A percentile compares a stretch with the other conserved stretches of the same genome.
Conservation (phyloP, 495 filamentous ascomycete species). For the Neurospora sp. region DNA sequence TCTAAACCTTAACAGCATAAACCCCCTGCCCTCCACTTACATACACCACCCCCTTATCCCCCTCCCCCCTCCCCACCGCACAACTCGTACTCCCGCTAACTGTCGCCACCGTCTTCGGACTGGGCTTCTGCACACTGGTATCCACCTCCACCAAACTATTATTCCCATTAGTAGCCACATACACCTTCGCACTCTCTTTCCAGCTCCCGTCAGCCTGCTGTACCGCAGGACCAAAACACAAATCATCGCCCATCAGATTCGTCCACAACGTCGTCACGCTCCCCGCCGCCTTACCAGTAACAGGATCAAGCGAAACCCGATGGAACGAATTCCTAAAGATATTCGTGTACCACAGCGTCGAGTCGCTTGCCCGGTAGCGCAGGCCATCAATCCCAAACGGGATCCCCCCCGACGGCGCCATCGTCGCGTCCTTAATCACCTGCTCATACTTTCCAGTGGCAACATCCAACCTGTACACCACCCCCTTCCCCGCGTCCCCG, state of each 20-base stretch:
- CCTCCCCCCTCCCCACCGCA: conserved; percentile 29
- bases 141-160: conserved; percentile 33
- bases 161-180: conserved; percentile 28
- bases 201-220: too few relatives aligned
- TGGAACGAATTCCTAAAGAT: conserved; percentile 36
- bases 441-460: conserved; percentile 25
- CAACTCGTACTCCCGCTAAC: conserved; percentile 27
- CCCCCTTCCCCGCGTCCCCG: conserved; percentile 30
- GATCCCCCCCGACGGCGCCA: conserved; percentile 27
- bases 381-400: conserved; percentile 29
- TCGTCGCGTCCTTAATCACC: conserved; percentile 28
- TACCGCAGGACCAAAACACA: conserved; percentile 23
- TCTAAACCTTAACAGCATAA: conserved; percentile 15
- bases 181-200: conserved; percentile 24
- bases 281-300: conserved; percentile 27
- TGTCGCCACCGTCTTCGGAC: conserved; percentile 12
- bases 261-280: conserved; percentile 28
- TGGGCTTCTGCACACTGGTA: conserved; percentile 20
- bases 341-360: conserved; percentile 34
- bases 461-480: conserved; percentile 31
- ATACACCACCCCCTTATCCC: conserved; percentile 30
- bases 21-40: conserved; percentile 22
- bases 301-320: conserved; percentile 27
- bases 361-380: conserved; percentile 23
- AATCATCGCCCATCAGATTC: conserved; percentile 32